These are phyloP conservation scores for Chlorella sorokiniana DNA, from an alignment of 139 green algal genomes.

Conservation along the genomic window DNA sequence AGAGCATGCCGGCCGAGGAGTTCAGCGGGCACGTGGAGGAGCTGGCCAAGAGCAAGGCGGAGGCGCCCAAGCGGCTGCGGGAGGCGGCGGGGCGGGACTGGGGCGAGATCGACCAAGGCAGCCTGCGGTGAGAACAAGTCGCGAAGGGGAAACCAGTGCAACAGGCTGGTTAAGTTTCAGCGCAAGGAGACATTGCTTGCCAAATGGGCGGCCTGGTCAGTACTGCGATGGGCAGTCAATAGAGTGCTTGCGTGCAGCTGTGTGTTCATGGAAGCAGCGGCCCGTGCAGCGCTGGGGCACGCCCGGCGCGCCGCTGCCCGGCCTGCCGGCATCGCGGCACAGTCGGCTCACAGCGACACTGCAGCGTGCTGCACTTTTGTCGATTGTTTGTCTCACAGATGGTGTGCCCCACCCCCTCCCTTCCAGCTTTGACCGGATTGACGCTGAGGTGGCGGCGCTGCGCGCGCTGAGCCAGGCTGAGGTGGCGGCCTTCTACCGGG, in stretches of 20 bases:
- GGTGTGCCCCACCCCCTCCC: background rate
- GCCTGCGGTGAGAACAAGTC: background rate
- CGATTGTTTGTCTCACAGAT: background rate
- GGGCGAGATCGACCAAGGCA: conserved; percentile 63
- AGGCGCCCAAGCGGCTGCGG: conserved; percentile 79
- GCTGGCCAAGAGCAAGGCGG: conserved; percentile 78
- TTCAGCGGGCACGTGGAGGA: conserved; percentile 65
- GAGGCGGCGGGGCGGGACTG: conserved; percentile 49
- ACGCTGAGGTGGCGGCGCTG: conserved; percentile 68
- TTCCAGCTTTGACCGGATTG: conserved; percentile 52
- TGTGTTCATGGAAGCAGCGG: too few relatives aligned
- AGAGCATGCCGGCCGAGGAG: conserved; percentile 33
- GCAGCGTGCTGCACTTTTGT: background rate
- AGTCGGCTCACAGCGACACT: too few relatives aligned
- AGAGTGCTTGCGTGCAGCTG: too few relatives aligned
- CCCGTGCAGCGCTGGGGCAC: too few relatives aligned
- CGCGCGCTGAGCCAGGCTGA: conserved; percentile 55
- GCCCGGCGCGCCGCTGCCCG: too few relatives aligned
- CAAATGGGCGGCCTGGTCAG: too few relatives aligned
- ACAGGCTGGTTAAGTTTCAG: too few relatives aligned
- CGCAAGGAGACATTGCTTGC: too few relatives aligned
- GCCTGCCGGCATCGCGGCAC: too few relatives aligned
- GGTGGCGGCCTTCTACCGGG: conserved; percentile 59
- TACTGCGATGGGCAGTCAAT: too few relatives aligned
- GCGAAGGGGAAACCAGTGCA: too few relatives aligned